These are phyloP conservation scores for Teratosphaeria pseudoeucalypti DNA, from an alignment of 2,329 filamentous ascomycete species.

Conservation along the genomic window DNA sequence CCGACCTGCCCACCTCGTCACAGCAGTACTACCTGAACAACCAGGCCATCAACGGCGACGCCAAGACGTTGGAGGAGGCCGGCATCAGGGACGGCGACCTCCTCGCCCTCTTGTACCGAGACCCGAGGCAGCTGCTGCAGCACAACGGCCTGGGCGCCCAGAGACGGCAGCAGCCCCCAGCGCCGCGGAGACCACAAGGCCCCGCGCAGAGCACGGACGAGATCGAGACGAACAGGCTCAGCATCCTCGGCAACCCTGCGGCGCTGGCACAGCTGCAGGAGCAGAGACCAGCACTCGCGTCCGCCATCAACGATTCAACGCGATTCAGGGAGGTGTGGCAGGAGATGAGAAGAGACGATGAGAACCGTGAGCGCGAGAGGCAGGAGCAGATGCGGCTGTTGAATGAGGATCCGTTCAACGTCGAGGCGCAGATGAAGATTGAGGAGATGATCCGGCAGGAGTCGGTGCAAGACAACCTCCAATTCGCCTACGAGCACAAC, in stretches of 20 bases:
- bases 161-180: slow-evolving; percentile 25
- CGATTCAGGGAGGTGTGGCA: slow-evolving; percentile 66
- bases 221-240: slow-evolving; percentile 77
- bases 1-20: slow-evolving; percentile 56
- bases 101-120: slow-evolving; percentile 68
- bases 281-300: slow-evolving; percentile 66
- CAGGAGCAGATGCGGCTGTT: slow-evolving; percentile 73
- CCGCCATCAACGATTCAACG: slow-evolving; percentile 62
- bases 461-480: slow-evolving; percentile 85
- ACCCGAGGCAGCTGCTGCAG: slow-evolving; percentile 37
- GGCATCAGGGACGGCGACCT: slow-evolving; percentile 82
- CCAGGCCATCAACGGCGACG: slow-evolving; percentile 62
- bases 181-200: slow-evolving; percentile 9
- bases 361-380: slow-evolving; percentile 62
- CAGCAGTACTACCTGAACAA: slow-evolving; percentile 91
- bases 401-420: slow-evolving; percentile 89
- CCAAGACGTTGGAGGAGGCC: slow-evolving; percentile 70
- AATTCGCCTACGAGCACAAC: slow-evolving; percentile 94
- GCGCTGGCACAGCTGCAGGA: slow-evolving; percentile 60
- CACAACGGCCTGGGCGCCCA: slow-evolving; percentile 19
- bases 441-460: slow-evolving; percentile 96
- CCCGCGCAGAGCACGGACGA: slow-evolving; percentile 22
- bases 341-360: slow-evolving; percentile 58
- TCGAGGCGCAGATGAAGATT: slow-evolving; percentile 82
- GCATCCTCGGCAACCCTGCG: slow-evolving; percentile 68